These are phyloP conservation scores for Lactuca sativa DNA, from an alignment of 129 eudicot species.

Conservation along the genomic window DNA sequence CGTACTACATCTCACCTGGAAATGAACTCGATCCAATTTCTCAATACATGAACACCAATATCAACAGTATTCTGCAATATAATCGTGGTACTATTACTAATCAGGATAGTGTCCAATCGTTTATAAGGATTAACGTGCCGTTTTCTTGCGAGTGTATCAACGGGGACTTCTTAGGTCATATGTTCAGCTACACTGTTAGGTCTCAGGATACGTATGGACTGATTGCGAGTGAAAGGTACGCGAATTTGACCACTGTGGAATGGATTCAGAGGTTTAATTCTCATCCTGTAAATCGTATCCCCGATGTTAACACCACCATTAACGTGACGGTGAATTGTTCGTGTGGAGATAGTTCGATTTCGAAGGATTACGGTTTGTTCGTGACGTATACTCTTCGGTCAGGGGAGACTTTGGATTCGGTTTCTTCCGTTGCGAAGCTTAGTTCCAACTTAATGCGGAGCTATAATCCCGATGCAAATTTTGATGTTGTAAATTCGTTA, in stretches of 20 bases:
- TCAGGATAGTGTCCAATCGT: constrained; percentile 31
- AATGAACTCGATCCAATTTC: constrained; percentile 38
- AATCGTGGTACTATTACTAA: constrained; percentile 45
- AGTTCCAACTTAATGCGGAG: constrained; percentile 43
- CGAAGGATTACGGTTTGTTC: constrained; percentile 74
- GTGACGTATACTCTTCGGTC: constrained; percentile 64
- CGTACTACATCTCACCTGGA: constrained; percentile 41
- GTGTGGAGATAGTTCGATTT: constrained; percentile 63
- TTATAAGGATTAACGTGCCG: constrained; percentile 50
- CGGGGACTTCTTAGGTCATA: constrained; percentile 51
- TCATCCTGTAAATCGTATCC: constrained; percentile 39
- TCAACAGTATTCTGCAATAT: constrained; percentile 23
- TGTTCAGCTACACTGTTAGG: constrained; percentile 34
- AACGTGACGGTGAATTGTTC: constrained; percentile 79
- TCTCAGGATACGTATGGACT: constrained; percentile 43
- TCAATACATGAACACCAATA: not conserved
- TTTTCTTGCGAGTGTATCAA: constrained; percentile 64
- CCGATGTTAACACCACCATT: constrained; percentile 26
- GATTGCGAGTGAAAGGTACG: constrained; percentile 39
- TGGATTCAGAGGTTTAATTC: constrained; percentile 49
- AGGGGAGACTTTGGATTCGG: constrained; percentile 46
- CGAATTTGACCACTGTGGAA: constrained; percentile 59
- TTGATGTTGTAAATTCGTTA: constrained; percentile 45
- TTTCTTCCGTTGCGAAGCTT: constrained; percentile 43
- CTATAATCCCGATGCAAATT: constrained; percentile 54